Percentiles rank a stretch among this genome's conserved stretches.
phyloP scores from a whole-genome alignment of 176 grass and related monocot genomes.

The Dactylis glomerata region DNA sequence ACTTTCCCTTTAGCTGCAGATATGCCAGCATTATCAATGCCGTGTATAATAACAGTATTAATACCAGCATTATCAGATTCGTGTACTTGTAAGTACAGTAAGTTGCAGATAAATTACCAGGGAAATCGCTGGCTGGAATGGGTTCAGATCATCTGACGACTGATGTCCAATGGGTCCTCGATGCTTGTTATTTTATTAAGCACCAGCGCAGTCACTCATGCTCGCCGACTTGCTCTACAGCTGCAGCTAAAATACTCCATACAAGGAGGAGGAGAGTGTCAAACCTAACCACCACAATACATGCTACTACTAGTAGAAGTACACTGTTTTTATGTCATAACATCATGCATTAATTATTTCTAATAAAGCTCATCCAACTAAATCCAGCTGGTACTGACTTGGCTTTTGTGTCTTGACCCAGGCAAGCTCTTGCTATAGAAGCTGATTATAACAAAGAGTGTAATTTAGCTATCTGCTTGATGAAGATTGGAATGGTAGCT shows the following conservation, averaged over 20 bases:
- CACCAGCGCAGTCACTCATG: background rate
- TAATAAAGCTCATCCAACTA: slow-evolving; percentile 9
- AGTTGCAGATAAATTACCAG: background rate
- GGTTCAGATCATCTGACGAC: background rate
- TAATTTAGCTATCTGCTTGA: slow-evolving; percentile 72
- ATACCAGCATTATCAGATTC: background rate
- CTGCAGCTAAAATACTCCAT: background rate
- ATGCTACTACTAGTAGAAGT: slow-evolving; percentile 3
- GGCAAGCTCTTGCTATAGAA: slow-evolving; percentile 69
- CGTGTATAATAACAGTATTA: background rate
- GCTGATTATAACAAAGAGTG: slow-evolving; percentile 66
- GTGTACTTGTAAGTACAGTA: background rate
- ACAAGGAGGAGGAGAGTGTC: background rate
- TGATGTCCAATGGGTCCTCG: background rate
- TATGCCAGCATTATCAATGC: background rate
- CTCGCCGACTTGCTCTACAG: background rate
- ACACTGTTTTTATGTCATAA: background rate
- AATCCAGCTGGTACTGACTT: slow-evolving; percentile 14
- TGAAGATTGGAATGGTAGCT: slow-evolving; percentile 49
- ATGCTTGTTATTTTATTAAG: background rate
- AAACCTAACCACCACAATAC: background rate
- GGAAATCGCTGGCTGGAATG: background rate
- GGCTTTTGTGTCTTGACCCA: slow-evolving; percentile 28
- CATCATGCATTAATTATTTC: background rate
- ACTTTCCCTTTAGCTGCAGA: too few relatives aligned